phyloP scores from a whole-genome alignment of 768 basidiomycete species.

The Phallus indusiatus region DNA sequence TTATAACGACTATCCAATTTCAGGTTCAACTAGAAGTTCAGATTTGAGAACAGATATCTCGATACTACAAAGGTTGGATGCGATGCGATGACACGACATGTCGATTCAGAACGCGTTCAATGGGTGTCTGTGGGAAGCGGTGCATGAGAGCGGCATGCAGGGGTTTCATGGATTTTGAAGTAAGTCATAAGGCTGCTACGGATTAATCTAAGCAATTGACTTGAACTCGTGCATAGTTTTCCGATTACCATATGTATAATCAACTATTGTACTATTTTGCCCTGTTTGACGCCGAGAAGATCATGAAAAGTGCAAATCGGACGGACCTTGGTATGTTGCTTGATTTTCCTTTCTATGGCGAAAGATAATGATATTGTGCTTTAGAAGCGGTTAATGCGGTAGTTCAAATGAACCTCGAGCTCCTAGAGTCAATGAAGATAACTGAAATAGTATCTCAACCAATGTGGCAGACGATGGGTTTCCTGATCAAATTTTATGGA shows the following conservation, averaged over 20 bases:
- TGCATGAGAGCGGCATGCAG: conserved; percentile 66
- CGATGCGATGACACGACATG: conserved; percentile 84
- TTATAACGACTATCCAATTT: conserved; percentile 50
- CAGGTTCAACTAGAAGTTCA: conserved; percentile 81
- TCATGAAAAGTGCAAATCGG: conserved; percentile 40
- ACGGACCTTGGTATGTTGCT: conserved; percentile 24
- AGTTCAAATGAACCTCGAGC: conserved; percentile 35
- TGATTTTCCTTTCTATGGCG: not conserved
- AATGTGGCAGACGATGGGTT: conserved; percentile 87
- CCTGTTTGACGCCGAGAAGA: conserved; percentile 69
- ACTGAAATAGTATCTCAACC: conserved; percentile 71
- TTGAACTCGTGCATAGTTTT: conserved; percentile 45
- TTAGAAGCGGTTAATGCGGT: conserved; percentile 51
- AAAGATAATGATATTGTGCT: not conserved
- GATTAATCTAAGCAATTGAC: not conserved
- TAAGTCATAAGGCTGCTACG: conserved; percentile 25
- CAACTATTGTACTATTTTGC: conserved; percentile 78
- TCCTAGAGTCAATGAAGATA: conserved; percentile 42
- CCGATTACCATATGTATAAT: conserved; percentile 77
- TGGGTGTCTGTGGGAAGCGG: conserved; percentile 82
- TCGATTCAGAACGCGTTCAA: conserved; percentile 77
- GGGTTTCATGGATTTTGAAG: conserved; percentile 69
- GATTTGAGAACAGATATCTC: conserved; percentile 63
- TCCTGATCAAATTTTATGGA: too few relatives aligned
- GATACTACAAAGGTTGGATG: conserved; percentile 86